Evolutionary conservation across 1,284 basidiomycete species (phyloP).

Genomic region (Puccinia horiana): DNA sequence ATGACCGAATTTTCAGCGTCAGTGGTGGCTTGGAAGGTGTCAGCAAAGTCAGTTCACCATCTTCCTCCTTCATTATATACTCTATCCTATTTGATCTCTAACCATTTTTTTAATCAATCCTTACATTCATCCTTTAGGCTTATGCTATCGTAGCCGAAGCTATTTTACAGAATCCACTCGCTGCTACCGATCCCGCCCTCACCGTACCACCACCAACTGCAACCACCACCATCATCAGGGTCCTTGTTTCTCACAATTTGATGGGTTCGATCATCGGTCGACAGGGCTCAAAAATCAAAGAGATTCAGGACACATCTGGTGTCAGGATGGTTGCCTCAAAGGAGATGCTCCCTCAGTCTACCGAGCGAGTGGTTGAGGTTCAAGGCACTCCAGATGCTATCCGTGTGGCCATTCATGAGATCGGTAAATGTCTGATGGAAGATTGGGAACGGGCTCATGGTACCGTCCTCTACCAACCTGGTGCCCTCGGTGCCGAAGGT

Average conservation of each 20-base stretch:
- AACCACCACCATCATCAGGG: constrained; percentile 83
- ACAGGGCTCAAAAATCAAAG: constrained; percentile 59
- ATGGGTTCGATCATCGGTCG: constrained; percentile 60
- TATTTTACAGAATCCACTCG: constrained; percentile 70
- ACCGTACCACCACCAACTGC: constrained; percentile 66
- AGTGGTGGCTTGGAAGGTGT: constrained; percentile 86
- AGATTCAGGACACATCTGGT: constrained; percentile 59
- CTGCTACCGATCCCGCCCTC: constrained; percentile 69
- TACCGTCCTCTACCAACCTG: constrained; percentile 93
- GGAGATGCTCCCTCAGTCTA: constrained; percentile 59
- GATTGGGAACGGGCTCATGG: constrained; percentile 93
- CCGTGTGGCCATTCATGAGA: constrained; percentile 86
- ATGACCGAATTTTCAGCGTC: constrained; percentile 94
- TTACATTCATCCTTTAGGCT: constrained; percentile 65
- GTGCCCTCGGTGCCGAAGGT: constrained; percentile 69
- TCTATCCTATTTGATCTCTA: not conserved
- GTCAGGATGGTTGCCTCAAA: constrained; percentile 59
- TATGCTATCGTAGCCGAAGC: constrained; percentile 92
- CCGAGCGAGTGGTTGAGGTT: constrained; percentile 83
- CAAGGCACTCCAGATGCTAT: constrained; percentile 90
- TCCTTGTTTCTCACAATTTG: constrained; percentile 58
- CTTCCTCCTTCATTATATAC: not conserved
- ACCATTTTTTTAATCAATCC: constrained; percentile 35
- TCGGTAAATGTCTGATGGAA: constrained; percentile 89
- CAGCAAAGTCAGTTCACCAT: constrained; percentile 67